Evolutionary conservation across 2,329 filamentous ascomycete genomes (phyloP), one percentile per base, ranked within the genome.

Genomic region (Fusarium oxysporum): DNA sequence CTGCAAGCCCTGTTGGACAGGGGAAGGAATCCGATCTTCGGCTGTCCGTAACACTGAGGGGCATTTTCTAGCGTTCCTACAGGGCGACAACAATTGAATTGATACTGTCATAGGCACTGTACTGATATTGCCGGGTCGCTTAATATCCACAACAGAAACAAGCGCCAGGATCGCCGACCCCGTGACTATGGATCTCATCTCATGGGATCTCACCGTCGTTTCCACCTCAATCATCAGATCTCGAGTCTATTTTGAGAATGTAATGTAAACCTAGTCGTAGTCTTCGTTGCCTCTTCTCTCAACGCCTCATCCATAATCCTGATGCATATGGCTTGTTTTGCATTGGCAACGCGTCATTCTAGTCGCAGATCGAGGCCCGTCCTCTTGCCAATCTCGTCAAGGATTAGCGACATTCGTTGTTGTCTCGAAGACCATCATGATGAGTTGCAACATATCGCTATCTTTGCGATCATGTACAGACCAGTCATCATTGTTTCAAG

Each of bases 221-320:
- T 69, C 70, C 70, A 73, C 50, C 50, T 70, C 57, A 66, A 17
- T 30, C 33, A 61, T 53, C 41, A 66, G 37, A 48, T 45, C 45
- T 59, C 32, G 19, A 38, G 32, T 62, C 28, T 53, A 54, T 23
- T 50, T 50, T 23, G 30, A 30, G 43, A 23, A 37, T 33, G 17
- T 11, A 21, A 41, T 28, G 23, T 23, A 38, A 32, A 33, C 59
- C 38, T 23, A 50, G 65, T 62, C 37, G 33, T 40, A 5, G 23
- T 14, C 50, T 16, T 38, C 10, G 23, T 54, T 37, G 44, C 64
- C 62, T 71, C 71, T 67, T 71, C 28, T 68, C 68, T 68, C 70
- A 62, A 48, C 32, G 25, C 35, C 32, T 43, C 54, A 47, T 47
- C 25, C 32, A 32, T 33, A 30, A n/a, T 19, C 63, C 45, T 23